These are phyloP conservation scores for Crucihimalaya himalaica DNA, from an alignment of 345 rosid species.

Conservation along the genomic window DNA sequence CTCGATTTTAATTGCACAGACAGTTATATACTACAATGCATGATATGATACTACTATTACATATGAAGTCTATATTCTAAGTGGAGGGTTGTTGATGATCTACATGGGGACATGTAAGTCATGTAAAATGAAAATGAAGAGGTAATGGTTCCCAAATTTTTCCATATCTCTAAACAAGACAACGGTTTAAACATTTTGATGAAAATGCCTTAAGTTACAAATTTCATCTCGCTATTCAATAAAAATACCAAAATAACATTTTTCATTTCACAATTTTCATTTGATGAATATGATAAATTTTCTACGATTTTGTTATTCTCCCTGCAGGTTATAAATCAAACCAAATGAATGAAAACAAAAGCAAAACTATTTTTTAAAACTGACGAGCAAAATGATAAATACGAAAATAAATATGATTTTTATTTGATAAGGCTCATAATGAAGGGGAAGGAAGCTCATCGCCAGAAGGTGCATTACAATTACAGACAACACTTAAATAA, in stretches of 20 bases:
- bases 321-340: background rate
- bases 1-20: background rate
- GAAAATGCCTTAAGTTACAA: background rate
- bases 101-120: background rate
- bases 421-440: slow-evolving; percentile 20
- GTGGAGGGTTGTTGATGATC: background rate
- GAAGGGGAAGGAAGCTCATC: slow-evolving; percentile 42
- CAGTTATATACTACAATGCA: background rate
- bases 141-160: background rate
- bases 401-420: background rate
- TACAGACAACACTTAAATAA: background rate
- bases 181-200: background rate
- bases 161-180: background rate
- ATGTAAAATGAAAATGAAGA: slow-evolving; percentile 12
- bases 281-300: background rate
- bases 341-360: slow-evolving; percentile 2
- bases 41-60: background rate
- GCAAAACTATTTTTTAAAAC: background rate
- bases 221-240: background rate
- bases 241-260: background rate
- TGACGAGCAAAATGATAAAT: background rate
- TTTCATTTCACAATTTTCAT: background rate
- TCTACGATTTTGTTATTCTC: background rate
- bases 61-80: background rate
- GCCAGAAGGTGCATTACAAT: slow-evolving; percentile 30